Base-by-base conservation (phyloP, 1,284 basidiomycete genomes). In the Ganoderma multipileum region DNA sequence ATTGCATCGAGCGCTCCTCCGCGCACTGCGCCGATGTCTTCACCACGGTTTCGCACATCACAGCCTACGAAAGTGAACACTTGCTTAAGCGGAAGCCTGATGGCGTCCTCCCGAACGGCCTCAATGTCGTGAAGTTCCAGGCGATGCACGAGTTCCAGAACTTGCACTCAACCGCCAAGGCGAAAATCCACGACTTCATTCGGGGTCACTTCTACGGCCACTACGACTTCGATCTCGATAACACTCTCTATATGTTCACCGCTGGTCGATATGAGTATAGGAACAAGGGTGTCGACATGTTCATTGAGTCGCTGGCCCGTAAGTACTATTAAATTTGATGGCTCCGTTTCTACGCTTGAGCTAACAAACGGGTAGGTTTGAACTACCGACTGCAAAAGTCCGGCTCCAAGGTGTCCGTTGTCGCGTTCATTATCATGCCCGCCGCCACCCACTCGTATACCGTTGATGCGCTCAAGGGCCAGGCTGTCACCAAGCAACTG, bases 241-340 rank as follows among this genome's bases (percentile, higher is more conserved):
- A 98, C 81, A 99, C 97, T 2, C 86, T 99, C 71, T 99, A 99
- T 84, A 91, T 98, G 88, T 99, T 99, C 84, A 99, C 96, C 18
- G 97, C 97, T n/a, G 97, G 97, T 60, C 90, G 97, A 61, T 99
- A 99, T 82, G 97, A 99, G 82, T 99, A 98, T 82, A 89, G 97
- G 59, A 99, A 99, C 86, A 99, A 99, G 86, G 97, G 97, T 75
- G 96, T 98, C 55, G 97, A 99, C 81, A 98, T 99, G 96, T 99
- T 98, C 81, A 97, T 99, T 77, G 97, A 99, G 83, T 90, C 94
- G 36, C 89, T 99, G 67, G 97, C 97, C 38, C 93, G 96, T 89
- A 74, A 62, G 87, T 26, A 52, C 23, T 14, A 9, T 79, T 52
- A 16, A 30, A 63, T 50, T 30, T 65, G 33, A 28, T 64, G 59